Base-by-base conservation (phyloP, 1,284 basidiomycete species). In the Pascua sp. region DNA sequence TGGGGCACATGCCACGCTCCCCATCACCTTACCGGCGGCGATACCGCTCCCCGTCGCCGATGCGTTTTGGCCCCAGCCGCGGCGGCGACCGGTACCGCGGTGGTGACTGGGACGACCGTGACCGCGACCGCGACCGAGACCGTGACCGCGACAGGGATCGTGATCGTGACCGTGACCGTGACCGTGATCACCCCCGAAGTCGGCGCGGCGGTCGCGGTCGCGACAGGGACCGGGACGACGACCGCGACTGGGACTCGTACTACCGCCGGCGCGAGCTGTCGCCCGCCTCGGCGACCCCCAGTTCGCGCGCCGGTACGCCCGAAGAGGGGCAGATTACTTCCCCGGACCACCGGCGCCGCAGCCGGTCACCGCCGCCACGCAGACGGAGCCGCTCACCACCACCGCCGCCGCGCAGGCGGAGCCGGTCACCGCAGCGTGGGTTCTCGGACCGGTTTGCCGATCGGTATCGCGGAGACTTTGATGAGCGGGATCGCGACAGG, bases 291-390 rank as follows among this genome's bases (percentile, higher is more conserved):
- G 42, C 54, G 10, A 41, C 51, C 4, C 40, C 51, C 8, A 45
- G 45, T 1, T 61, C 59, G 2, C 52, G 66, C 41, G 69, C 67
- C 11, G 69, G 58, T 1, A 62, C 69, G 15, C 72, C 72, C 4
- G 72, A 74, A 63, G 72, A 74, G 55, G 72, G 72, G 0, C 72
- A 74, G 49, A 74, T 74, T 44, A 69, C 67, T 5, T 70, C 68
- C 0, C 70, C 63, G 0, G 54, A 56, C 0, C 16, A 49, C 9
- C 47, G 53, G 24, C 48, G 60, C 13, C 50, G 60, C 12, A 42
- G 38, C 3, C 40, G 51, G 17, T 53, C 57, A 10, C 52, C 55
- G 5, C 46, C 32, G 13, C 47, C 43, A n/a, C 44, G 49, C 37
- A 38, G 53, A 32, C 12, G 42, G 32, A 42, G 47, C 8, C 47